Base-by-base conservation (phyloP, 2,329 filamentous ascomycete species). In the Aspergillus spinulosporus region DNA sequence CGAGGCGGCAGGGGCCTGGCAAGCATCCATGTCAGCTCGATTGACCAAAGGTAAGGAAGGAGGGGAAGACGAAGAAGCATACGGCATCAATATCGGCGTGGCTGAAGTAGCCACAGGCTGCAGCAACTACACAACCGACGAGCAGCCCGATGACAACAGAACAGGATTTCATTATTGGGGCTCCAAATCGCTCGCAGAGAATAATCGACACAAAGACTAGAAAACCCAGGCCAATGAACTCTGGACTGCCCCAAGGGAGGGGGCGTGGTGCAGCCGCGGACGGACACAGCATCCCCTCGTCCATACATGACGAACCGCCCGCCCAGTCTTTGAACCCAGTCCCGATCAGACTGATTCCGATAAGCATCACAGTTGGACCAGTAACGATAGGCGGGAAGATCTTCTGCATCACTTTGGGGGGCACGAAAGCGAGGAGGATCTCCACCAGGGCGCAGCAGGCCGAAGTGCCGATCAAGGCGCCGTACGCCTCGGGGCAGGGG, bases 321-420 rank as follows among this genome's bases (percentile, higher is more conserved):
- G 21, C 21, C 86, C 86, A 89, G 64, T 87, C 82, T 62, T 85
- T 69, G 72, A 88, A 86, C 1, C 85, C 86, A 50, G 80, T 82
- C 47, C 79, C 68, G 58, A 89, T 82, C 12, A 89, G 76, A 31
- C 81, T 82, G 32, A 88, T 81, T 14, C 87, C 87, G 58, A 89
- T 88, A 29, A 89, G 78, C 60, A 86, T 78, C 43, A 89, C 83
- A 0, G 86, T 85, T 1, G 84, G 85, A 3, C 86, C 87, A 1
- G 87, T 89, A 45, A 89, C 85, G 9, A 88, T 75, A 4, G 86
- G 86, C 2, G 86, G 86, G 68, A 89, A 89, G 59, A 89, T 77
- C 61, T 78, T 82, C 64, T 85, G 83, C 32, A 88, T 74, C 5
- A 81, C 71, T 45, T 77, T 78, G 0, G 84, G 82, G 12, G 84